Percentiles rank a stretch among this genome's conserved stretches.
Conservation (phyloP, 805 yeast species). For the Starmerella floricola region DNA sequence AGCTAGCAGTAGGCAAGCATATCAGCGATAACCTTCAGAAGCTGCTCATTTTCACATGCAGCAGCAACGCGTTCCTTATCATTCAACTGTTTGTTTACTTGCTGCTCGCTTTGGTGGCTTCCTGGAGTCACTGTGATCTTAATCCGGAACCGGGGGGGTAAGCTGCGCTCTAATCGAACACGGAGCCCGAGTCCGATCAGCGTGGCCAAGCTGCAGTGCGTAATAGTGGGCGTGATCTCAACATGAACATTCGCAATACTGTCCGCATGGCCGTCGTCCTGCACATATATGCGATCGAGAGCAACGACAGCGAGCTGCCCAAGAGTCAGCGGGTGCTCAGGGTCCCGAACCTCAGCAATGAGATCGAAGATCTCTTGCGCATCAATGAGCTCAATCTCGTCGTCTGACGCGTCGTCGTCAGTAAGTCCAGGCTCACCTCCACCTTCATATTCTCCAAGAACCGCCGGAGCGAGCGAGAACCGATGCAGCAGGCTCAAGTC, state of each 20-base stretch:
- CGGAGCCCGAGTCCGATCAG: constrained; percentile 89
- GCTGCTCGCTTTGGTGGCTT: constrained; percentile 88
- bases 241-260: constrained; percentile 66
- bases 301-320: constrained; percentile 93
- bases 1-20: constrained; percentile 72
- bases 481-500: constrained; percentile 14
- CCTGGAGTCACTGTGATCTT: constrained; percentile 76
- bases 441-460: constrained; percentile 4
- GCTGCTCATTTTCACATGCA: constrained; percentile 93
- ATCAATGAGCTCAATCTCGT: constrained; percentile 51
- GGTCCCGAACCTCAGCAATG: constrained; percentile 80
- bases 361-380: constrained; percentile 82
- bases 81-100: constrained; percentile 90
- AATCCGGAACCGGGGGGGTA: constrained; percentile 75
- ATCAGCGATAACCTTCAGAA: constrained; percentile 75
- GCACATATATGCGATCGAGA: constrained; percentile 62
- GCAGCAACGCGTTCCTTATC: constrained; percentile 98
- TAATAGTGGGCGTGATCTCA: constrained; percentile 89
- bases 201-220: constrained; percentile 94
- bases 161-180: constrained; percentile 76
- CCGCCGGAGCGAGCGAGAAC: constrained; percentile 13
- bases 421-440: constrained; percentile 20
- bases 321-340: constrained; percentile 90
- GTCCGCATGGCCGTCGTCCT: constrained; percentile 40
- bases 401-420: constrained; percentile 15